Evolutionary conservation across 805 yeast species (phyloP), one percentile per base, ranked within the genome.

Genomic region (Tetrapisispora pingtungensis): DNA sequence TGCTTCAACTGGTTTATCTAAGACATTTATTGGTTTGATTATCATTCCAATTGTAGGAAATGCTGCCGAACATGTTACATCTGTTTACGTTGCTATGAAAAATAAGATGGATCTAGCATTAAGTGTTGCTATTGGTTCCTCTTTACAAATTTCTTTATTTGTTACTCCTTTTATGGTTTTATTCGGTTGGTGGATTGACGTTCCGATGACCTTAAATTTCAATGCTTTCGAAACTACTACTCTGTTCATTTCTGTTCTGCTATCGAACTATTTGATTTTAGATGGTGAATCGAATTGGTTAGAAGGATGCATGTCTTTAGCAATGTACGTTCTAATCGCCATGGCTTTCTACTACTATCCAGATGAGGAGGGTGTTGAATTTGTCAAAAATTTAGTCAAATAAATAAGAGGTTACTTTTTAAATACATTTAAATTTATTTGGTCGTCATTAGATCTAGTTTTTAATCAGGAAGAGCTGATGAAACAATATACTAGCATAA

Each of bases 21-120:
- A 90, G 74, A 88, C 97, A 0, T 93, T 93, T 57, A 87, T 93
- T 57, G 97, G 97, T 62, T 72, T 93, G 53, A 82, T 93, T 54
- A 78, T 93, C 38, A 82, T 93, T 49, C 98, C 98, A 34, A 90
- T 93, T 50, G 97, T 93, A 24, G 98, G 97, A 45, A 93, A 93
- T 58, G 98, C 98, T 3, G 97, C 97, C 12, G 98, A 93, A 65
- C 98, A 93, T 65, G 97, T 87, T 42, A 93, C 98, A 17, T 96
- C 97, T 3, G 83, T 93, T 32, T 75, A 87, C 49, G 97, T 93
- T 40, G 97, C 98, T 19, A 78, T 80, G 74, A 88, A 88, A 67
- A 86, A 93, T 66, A 93, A 93, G 68, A 93, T 93, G 96, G 97
- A 93, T 63, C 74, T 93, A 47, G 97, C 98, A 13, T 76, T 93